Evolutionary conservation across 352 stramenopile species (phyloP), one percentile per base, ranked within the genome.

Genomic region (Globisporangium barbulae): DNA sequence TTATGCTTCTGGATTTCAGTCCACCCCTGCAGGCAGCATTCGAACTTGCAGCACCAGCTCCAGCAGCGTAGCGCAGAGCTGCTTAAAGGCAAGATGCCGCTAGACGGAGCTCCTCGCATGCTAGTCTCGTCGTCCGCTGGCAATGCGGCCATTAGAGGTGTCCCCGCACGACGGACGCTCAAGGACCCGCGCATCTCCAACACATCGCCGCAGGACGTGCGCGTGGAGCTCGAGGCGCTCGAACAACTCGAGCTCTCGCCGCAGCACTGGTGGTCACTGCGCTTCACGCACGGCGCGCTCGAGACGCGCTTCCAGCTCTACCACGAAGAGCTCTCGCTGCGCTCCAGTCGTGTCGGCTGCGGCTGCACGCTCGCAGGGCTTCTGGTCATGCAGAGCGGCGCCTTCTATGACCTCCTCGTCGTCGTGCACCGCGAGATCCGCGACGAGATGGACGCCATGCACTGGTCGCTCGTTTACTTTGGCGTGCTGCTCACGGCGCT

Each of bases 281-380:
- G 72, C 12, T 90, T 90, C 48, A 67, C 66, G 28, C 70, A 78
- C 53, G 45, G 64, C 8, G 57, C 61, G 30, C 76, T 88, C 67
- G 79, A 90, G 53, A 54, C 60, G 55, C 74, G 76, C 25, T 90
- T 88, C 64, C 78, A 89, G 63, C 61, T 74, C 47, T 88, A 86
- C 50, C 76, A 90, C 39, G 74, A 89, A 62, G 79, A 89, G 10
- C 65, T 71, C 17, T 79, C 74, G 13, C 44, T 87, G 3, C 31
- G 58, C 13, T 70, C 72, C 37, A 84, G 75, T 13, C 68, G 65
- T 41, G 65, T 71, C 60, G 76, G 72, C 7, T 81, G 69, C 42
- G 53, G 55, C 0, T 57, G 61, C 13, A 84, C 78, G 9, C 41
- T 90, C 5, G 33, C 52, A 0, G 73, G 63, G 25, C 68, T 85